phyloP scores from a whole-genome alignment of 2,329 filamentous ascomycete genomes.

The Ambrosiella cleistominuta region DNA sequence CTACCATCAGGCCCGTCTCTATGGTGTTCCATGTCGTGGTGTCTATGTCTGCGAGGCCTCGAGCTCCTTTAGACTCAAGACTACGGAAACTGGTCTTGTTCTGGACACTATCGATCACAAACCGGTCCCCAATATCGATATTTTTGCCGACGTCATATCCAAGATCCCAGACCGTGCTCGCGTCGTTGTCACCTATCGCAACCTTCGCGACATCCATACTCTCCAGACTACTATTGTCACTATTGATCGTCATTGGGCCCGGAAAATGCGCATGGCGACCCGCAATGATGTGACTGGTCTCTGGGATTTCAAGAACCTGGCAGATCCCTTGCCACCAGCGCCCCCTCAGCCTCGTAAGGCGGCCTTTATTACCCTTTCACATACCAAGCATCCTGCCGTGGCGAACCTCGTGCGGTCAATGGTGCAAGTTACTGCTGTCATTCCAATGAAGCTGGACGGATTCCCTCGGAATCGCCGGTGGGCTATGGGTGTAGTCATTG shows the following conservation, averaged over 20 bases:
- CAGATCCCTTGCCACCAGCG: slow-evolving; percentile 59
- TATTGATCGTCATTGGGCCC: slow-evolving; percentile 88
- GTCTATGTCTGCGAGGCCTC: slow-evolving; percentile 91
- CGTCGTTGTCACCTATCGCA: slow-evolving; percentile 89
- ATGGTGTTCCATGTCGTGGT: slow-evolving; percentile 79
- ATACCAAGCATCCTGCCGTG: slow-evolving; percentile 75
- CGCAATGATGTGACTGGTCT: slow-evolving; percentile 79
- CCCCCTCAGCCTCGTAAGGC: slow-evolving; percentile 58
- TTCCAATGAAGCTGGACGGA: slow-evolving; percentile 95
- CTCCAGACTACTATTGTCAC: slow-evolving; percentile 84
- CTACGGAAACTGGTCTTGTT: slow-evolving; percentile 79
- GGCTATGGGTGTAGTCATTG: slow-evolving; percentile 92
- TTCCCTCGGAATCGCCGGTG: slow-evolving; percentile 89
- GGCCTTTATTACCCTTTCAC: slow-evolving; percentile 81
- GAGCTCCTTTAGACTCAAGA: slow-evolving; percentile 89
- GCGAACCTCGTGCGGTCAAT: slow-evolving; percentile 89
- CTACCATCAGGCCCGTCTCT: slow-evolving; percentile 92
- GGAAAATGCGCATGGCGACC: slow-evolving; percentile 81
- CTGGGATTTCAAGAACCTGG: slow-evolving; percentile 86
- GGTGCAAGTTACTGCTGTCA: slow-evolving; percentile 77
- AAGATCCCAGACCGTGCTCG: slow-evolving; percentile 64
- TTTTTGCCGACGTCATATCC: slow-evolving; percentile 84
- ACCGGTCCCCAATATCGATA: slow-evolving; percentile 69
- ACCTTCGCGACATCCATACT: slow-evolving; percentile 85
- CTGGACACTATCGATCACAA: slow-evolving; percentile 85